phyloP scores from a whole-genome alignment of 192 early-diverging fungal genomes.

The Rhizophagus sp. region DNA sequence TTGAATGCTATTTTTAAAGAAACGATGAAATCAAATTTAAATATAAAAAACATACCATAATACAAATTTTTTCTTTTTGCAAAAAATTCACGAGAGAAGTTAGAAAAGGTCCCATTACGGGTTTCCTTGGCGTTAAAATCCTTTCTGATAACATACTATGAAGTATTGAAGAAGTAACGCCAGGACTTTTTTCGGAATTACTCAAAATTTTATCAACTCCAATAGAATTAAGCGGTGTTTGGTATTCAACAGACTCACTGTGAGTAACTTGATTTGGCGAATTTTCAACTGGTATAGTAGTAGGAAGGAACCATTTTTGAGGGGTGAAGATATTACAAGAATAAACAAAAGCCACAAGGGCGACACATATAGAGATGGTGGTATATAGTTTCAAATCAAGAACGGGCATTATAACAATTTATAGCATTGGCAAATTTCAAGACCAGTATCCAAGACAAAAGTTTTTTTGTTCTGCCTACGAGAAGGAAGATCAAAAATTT shows the following conservation, averaged over 20 bases:
- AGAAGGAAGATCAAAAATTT: no score
- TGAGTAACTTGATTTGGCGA: not conserved
- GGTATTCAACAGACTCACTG: no score
- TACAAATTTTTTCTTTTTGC: conserved; percentile 49
- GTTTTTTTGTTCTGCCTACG: not conserved
- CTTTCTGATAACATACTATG: conserved; percentile 42
- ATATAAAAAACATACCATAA: conserved; percentile 36
- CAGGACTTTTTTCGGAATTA: conserved; percentile 32
- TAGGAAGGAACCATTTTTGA: not conserved
- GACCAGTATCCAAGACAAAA: not conserved
- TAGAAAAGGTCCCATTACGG: conserved; percentile 36
- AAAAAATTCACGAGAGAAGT: conserved; percentile 43
- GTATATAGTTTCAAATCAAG: conserved; percentile 20
- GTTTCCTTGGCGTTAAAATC: conserved; percentile 38
- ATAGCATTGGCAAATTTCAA: conserved; percentile 15
- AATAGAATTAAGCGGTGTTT: not conserved
- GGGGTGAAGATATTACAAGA: not conserved
- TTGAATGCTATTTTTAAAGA: not conserved
- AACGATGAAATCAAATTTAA: not conserved
- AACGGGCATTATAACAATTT: conserved; percentile 17
- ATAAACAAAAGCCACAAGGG: conserved; percentile 18
- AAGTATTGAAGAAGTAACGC: conserved; percentile 37
- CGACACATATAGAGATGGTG: conserved; percentile 14
- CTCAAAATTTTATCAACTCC: conserved; percentile 28
- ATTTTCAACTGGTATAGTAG: not conserved